These are phyloP conservation scores for Paramecium sonneborni DNA, from an alignment of 73 alveolate species.

Conservation along the genomic window DNA sequence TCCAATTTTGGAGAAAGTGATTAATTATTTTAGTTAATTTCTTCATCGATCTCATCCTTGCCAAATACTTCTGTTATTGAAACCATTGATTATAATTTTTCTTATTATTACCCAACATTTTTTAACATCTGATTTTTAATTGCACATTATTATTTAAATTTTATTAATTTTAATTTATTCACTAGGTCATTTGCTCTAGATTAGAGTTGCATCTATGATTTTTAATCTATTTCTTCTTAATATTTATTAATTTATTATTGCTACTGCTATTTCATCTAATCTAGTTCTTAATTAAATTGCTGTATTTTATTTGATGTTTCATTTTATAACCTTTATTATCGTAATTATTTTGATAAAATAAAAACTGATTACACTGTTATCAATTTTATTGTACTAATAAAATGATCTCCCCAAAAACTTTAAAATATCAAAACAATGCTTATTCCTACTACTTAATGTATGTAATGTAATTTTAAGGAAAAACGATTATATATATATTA, in stretches of 20 bases:
- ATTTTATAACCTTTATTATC: background rate
- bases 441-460: background rate
- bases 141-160: background rate
- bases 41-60: background rate
- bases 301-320: background rate
- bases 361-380: background rate
- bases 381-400: background rate
- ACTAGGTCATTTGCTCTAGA: conserved; percentile 34
- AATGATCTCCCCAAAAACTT: background rate
- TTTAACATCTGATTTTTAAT: background rate
- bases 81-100: background rate
- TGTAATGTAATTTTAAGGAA: background rate
- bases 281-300: background rate
- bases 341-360: background rate
- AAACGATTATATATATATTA: background rate
- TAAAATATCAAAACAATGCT: background rate
- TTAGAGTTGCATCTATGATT: background rate
- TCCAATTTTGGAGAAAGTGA: background rate
- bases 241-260: background rate
- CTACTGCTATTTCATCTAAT: background rate
- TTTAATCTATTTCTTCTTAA: conserved; percentile 13
- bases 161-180: conserved; percentile 15
- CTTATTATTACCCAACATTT: background rate
- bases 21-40: background rate
- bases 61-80: background rate